Evolutionary conservation across 2,329 filamentous ascomycete genomes (phyloP).

Genomic region (Hirsutella rhossiliensis): DNA sequence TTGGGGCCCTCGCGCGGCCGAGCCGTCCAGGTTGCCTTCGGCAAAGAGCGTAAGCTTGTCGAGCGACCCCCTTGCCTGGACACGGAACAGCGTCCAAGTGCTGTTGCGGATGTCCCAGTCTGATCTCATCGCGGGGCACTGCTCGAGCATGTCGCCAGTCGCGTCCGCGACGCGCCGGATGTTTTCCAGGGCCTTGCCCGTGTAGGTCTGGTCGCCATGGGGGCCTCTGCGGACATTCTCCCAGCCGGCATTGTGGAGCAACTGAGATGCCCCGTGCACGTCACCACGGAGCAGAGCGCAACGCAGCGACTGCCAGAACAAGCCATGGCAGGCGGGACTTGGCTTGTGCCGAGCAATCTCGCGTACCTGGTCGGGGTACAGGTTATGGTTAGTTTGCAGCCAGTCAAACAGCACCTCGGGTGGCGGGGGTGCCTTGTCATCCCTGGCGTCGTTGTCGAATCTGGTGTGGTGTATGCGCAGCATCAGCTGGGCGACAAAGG

Average conservation of each 20-base stretch:
- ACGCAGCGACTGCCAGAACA: constrained; percentile 82
- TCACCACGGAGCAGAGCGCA: constrained; percentile 64
- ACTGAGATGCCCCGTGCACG: constrained; percentile 49
- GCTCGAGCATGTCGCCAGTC: constrained; percentile 56
- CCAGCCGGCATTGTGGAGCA: constrained; percentile 69
- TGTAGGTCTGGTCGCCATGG: constrained; percentile 55
- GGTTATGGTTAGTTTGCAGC: constrained; percentile 64
- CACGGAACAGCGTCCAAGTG: constrained; percentile 77
- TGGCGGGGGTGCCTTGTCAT: constrained; percentile 39
- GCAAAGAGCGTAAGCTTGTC: constrained; percentile 66
- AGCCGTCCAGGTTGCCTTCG: constrained; percentile 43
- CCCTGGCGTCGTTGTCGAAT: constrained; percentile 23
- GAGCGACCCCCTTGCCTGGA: constrained; percentile 56
- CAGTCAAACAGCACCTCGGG: constrained; percentile 75
- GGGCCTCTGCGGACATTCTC: constrained; percentile 60
- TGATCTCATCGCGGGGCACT: constrained; percentile 55
- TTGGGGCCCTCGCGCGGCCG: constrained; percentile 29
- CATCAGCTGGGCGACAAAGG: constrained; percentile 65
- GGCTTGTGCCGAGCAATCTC: constrained; percentile 52
- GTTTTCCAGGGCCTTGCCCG: constrained; percentile 63
- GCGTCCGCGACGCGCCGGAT: constrained; percentile 60
- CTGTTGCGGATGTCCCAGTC: constrained; percentile 76
- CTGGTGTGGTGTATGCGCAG: constrained; percentile 65
- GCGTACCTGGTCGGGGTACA: constrained; percentile 55
- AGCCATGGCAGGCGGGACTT: constrained; percentile 61